Percentiles rank a stretch among this genome's conserved stretches.
Conservation (phyloP, 1,284 basidiomycete genomes). For the Singerocomus inundabilis region DNA sequence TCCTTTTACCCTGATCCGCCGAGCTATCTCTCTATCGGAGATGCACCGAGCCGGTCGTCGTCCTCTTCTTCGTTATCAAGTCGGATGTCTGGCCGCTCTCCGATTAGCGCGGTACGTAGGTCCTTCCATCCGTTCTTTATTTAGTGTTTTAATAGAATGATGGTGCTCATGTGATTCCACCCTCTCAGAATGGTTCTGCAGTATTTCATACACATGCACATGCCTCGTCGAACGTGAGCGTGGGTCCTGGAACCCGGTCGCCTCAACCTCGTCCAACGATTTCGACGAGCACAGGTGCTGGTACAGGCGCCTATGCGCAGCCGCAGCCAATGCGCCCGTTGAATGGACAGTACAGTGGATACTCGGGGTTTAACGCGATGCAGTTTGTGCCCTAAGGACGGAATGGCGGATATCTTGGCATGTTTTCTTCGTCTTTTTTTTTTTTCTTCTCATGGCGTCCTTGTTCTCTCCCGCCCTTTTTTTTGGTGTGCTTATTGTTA, state of each 20-base stretch:
- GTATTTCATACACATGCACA: slow-evolving; percentile 25
- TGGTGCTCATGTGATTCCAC: slow-evolving; percentile 6
- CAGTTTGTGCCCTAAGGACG: slow-evolving; percentile 23
- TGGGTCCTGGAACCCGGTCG: slow-evolving; percentile 15
- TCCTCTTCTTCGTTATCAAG: slow-evolving; percentile 35
- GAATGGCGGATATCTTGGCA: not conserved
- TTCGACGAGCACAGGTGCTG: slow-evolving; percentile 2
- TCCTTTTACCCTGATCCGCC: slow-evolving; percentile 27
- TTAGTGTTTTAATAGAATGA: not conserved
- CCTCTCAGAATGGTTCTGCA: slow-evolving; percentile 21
- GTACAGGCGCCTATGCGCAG: slow-evolving; percentile 19
- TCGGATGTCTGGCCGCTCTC: slow-evolving; percentile 33
- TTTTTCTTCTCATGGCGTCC: too few species aligned
- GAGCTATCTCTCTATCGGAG: slow-evolving; percentile 22
- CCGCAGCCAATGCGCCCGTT: slow-evolving; percentile 25
- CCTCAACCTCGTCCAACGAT: slow-evolving; percentile 20
- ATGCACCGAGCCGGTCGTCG: slow-evolving; percentile 33
- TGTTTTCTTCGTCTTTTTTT: not conserved
- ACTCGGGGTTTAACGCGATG: slow-evolving; percentile 20
- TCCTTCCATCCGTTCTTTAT: slow-evolving; percentile 1
- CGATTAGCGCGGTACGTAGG: slow-evolving; percentile 27
- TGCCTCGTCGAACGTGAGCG: slow-evolving; percentile 5
- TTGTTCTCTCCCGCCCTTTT: too few species aligned
- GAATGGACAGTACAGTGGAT: slow-evolving; percentile 20
- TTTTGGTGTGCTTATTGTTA: slow-evolving; percentile 23